Base-by-base conservation (phyloP, 352 stramenopile species). In the Globisporangium yorkense region DNA sequence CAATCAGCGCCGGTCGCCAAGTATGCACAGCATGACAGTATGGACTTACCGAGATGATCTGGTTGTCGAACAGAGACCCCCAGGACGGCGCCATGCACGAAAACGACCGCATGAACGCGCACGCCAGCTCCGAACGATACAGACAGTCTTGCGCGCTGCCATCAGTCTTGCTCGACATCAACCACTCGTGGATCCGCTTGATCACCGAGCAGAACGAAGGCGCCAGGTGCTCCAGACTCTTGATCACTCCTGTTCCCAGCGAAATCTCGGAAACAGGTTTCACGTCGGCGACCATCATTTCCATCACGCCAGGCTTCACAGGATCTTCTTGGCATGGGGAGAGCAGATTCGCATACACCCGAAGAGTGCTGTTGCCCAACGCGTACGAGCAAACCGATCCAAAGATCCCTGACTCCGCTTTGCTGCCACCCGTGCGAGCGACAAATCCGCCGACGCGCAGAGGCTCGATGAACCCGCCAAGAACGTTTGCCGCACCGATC, bases 11-110 rank as follows among this genome's bases (percentile, higher is more conserved):
- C 8, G 8, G 1, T 39, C 8, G 8, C 1, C 33, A 39, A 9
- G 33, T 3, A 39, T 8, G 12, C 6, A 9, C 33, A 39, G 5
- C 1, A 12, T 9, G 33, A 12, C n/a, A 27, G 24, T 27, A 27
- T 27, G 5, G n/a, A 66, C 71, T 59, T 68, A 80, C 71, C 29
- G 77, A 84, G 21, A 84, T 76, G 45, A 79, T 63, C 61, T 86
- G 73, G 49, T 86, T 88, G 53, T 88, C 74, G 27, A 89, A 75
- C 16, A 92, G 56, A 5, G 79, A 78, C 21, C 73, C 65, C 62
- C 84, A 82, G 3, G 51, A 43, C 2, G 72, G 62, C 29, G 75
- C 65, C 47, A 86, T 74, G 4, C 51, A 69, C 20, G 72, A 70
- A 54, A 88, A 83, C 15, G 81, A 73, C 27, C 75, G 70, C 41